phyloP scores from a whole-genome alignment of 352 stramenopile genomes.

The Phytophthora capsici region DNA sequence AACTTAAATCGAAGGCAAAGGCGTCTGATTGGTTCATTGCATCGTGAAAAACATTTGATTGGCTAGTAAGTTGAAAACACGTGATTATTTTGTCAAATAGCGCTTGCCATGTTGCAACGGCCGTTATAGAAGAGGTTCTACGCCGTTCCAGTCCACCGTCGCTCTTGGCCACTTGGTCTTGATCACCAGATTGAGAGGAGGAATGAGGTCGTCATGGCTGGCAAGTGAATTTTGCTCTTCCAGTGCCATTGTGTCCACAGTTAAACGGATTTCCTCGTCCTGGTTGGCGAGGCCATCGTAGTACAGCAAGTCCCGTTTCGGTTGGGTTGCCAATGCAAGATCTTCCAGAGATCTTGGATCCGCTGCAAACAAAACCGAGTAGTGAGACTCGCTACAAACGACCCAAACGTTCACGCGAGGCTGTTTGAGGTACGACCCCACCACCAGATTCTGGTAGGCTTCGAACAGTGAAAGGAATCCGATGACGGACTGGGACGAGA shows the following conservation, averaged over 20 bases:
- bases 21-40: neutral
- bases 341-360: slow-evolving; percentile 35
- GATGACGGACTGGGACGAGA: slow-evolving; percentile 56
- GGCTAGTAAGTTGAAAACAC: slow-evolving; percentile 2
- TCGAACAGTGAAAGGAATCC: slow-evolving; percentile 94
- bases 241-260: slow-evolving; percentile 43
- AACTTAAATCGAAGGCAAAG: no score
- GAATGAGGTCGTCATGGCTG: slow-evolving; percentile 71
- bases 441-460: slow-evolving; percentile 89
- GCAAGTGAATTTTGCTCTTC: slow-evolving; percentile 32
- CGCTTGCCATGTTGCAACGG: neutral
- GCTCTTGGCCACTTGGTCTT: slow-evolving; percentile 87
- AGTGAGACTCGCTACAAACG: slow-evolving; percentile 93
- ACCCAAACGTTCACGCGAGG: slow-evolving; percentile 88
- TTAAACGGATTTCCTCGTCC: slow-evolving; percentile 85
- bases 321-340: slow-evolving; percentile 38
- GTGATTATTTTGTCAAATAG: neutral
- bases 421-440: slow-evolving; percentile 82
- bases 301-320: slow-evolving; percentile 83
- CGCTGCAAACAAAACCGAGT: slow-evolving; percentile 86
- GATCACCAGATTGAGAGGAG: slow-evolving; percentile 91
- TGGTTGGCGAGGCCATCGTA: slow-evolving; percentile 90
- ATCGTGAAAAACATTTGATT: slow-evolving; percentile 12
- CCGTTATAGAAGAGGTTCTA: slow-evolving; percentile 82
- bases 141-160: slow-evolving; percentile 87